These are phyloP conservation scores for Chaetomium sp. DNA, from an alignment of 2,329 filamentous ascomycete species.

Conservation along the genomic window DNA sequence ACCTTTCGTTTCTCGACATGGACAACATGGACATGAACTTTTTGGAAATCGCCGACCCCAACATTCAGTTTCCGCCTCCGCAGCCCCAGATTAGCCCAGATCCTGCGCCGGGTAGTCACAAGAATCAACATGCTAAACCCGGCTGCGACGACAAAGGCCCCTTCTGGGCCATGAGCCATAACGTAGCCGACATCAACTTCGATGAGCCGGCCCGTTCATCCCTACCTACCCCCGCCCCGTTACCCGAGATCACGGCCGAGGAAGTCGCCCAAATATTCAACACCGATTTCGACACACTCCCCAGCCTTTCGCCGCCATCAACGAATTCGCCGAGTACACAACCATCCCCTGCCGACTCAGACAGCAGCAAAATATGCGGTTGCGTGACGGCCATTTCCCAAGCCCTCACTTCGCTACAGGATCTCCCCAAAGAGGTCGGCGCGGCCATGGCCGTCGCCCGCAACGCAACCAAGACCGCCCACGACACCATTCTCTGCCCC, in stretches of 20 bases:
- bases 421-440: conserved; percentile 39
- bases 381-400: conserved; percentile 47
- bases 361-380: conserved; percentile 30
- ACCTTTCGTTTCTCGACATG: conserved; percentile 32
- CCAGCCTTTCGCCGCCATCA: conserved; percentile 18
- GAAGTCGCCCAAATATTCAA: conserved; percentile 15
- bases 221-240: background rate
- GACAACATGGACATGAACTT: conserved; percentile 29
- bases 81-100: conserved; percentile 1
- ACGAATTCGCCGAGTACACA: conserved; percentile 10
- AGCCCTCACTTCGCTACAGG: conserved; percentile 44
- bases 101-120: background rate
- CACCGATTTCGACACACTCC: conserved; percentile 11
- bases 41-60: conserved; percentile 32
- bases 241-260: conserved; percentile 14
- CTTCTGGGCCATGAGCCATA: conserved; percentile 16
- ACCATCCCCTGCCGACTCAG: conserved; percentile 2
- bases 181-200: conserved; percentile 19
- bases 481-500: conserved; percentile 46
- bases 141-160: background rate
- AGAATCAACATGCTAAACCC: conserved; percentile 6
- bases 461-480: conserved; percentile 41
- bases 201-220: conserved; percentile 1
- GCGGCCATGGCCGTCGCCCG: conserved; percentile 44
- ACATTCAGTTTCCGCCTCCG: conserved; percentile 16